Percentiles rank a stretch among this genome's conserved stretches.
Evolutionary conservation across 1,284 basidiomycete genomes (phyloP).

Genomic region (Ganoderma resinaceum): DNA sequence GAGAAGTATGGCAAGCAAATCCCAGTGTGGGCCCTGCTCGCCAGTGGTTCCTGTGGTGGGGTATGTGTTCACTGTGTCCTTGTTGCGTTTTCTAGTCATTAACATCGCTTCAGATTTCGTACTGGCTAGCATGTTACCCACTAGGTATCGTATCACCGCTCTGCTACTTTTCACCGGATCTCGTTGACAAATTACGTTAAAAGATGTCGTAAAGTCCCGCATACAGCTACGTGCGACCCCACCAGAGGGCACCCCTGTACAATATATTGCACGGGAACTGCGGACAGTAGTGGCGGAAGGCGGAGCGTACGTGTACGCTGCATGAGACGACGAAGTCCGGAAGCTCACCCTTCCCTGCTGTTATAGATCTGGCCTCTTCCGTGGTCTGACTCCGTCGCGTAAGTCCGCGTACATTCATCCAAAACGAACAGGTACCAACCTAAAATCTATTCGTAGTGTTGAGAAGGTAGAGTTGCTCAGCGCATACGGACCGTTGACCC

Average conservation of each 20-base stretch:
- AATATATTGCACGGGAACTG: conserved; percentile 83
- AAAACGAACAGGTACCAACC: not conserved
- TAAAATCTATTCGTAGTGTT: conserved; percentile 48
- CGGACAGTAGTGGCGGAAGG: conserved; percentile 74
- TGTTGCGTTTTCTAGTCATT: not conserved
- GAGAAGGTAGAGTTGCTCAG: conserved; percentile 53
- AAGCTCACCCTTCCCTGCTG: not conserved
- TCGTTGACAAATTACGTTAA: conserved; percentile 6
- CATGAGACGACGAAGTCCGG: not conserved
- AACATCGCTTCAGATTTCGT: conserved; percentile 65
- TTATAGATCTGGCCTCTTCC: conserved; percentile 70
- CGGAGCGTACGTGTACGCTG: conserved; percentile 65
- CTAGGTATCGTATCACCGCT: conserved; percentile 54
- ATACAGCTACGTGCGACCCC: conserved; percentile 84
- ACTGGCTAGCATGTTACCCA: conserved; percentile 95
- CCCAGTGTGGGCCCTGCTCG: conserved; percentile 90
- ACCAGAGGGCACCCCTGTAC: conserved; percentile 79
- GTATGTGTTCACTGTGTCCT: conserved; percentile 49
- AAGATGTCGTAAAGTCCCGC: conserved; percentile 92
- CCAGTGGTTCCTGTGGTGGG: conserved; percentile 89
- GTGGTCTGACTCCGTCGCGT: conserved; percentile 77
- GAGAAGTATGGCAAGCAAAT: conserved; percentile 67
- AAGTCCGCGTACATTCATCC: conserved; percentile 37
- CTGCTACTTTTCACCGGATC: not conserved
- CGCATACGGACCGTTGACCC: not conserved